Evolutionary conservation across 1,284 basidiomycete species (phyloP), one percentile per base, ranked within the genome.

Genomic region (Leccinum insolens): DNA sequence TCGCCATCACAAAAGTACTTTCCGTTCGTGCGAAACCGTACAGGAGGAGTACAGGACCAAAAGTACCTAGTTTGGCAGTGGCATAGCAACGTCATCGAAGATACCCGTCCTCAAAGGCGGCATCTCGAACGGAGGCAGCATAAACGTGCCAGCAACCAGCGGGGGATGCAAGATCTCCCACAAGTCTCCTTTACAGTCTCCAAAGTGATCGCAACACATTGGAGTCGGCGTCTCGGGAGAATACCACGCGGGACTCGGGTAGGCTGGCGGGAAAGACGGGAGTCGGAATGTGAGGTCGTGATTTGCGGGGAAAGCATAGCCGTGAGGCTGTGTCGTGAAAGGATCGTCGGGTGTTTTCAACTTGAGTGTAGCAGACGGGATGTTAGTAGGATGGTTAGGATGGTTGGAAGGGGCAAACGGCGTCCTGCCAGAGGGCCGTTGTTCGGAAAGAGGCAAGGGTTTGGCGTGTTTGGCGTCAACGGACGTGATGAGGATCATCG

Each of bases 91-190:
- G 15, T 63, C 70, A 8, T 60, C n/a, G n/a, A 78, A 77, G 14
- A 79, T 52, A 34, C 59, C 55, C 2, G 52, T 22, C 15, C 65
- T 63, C 68, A 76, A 60, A 6, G 73, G 66, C 7, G 77, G 75
- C 12, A 79, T 41, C 64, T 68, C 64, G 59, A 76, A 78, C n/a
- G 76, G 75, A 8, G 77, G 77, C 5, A 76, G 62, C 7, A 61
- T 65, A 62, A 76, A 77, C 58, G 12, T 49, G 12, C 64, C 59
- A 20, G 49, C 63, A 8, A 79, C 66, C 3, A 76, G 68, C 28
- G 75, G 75, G 0, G 72, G 73, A 44, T 77, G 75, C 25, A 77
- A 46, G 7, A 75, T 59, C 20, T 77, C 75, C 72, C 74, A 77
- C 37, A 77, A 7, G 41, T 78, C 77, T 6, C 74, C 70, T 3